These are phyloP conservation scores for Aspergillus bridgeri DNA, from an alignment of 495 filamentous ascomycete genomes.

Conservation along the genomic window DNA sequence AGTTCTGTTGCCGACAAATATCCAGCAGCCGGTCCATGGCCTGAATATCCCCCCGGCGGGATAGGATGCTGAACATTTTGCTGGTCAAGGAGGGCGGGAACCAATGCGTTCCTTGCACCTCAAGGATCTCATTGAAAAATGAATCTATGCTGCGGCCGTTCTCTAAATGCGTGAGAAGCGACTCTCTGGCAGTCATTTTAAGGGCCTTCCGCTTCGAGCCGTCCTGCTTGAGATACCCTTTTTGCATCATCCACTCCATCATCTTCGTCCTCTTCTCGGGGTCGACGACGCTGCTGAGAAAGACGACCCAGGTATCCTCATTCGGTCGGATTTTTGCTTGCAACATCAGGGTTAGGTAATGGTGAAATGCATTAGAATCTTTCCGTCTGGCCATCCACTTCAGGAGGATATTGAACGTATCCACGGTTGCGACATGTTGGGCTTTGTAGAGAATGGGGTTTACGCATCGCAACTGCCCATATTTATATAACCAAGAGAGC, in stretches of 20 bases:
- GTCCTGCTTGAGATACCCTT: slow-evolving; percentile 27
- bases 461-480: slow-evolving; percentile 27
- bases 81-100: slow-evolving; percentile 31
- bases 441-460: slow-evolving; percentile 27
- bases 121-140: slow-evolving; percentile 33
- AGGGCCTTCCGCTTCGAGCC: slow-evolving; percentile 22
- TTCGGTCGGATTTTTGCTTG: slow-evolving; percentile 36
- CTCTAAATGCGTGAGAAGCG: slow-evolving; percentile 32
- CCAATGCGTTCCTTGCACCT: slow-evolving; percentile 30
- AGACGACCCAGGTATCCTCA: slow-evolving; percentile 41
- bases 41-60: slow-evolving; percentile 19
- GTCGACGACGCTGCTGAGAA: slow-evolving; percentile 32
- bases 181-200: slow-evolving; percentile 31
- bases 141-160: slow-evolving; percentile 29
- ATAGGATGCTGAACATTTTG: slow-evolving; percentile 33
- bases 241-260: slow-evolving; percentile 32
- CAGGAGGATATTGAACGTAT: slow-evolving; percentile 47
- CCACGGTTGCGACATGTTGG: slow-evolving; percentile 35
- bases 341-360: slow-evolving; percentile 32
- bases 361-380: slow-evolving; percentile 31
- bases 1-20: slow-evolving; percentile 23
- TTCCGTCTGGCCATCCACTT: slow-evolving; percentile 31
- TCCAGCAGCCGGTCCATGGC: slow-evolving; percentile 27
- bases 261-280: slow-evolving; percentile 30
- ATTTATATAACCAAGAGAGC: slow-evolving; percentile 33